Evolutionary conservation across 768 basidiomycete genomes (phyloP).

Genomic region (Mycena crocata): DNA sequence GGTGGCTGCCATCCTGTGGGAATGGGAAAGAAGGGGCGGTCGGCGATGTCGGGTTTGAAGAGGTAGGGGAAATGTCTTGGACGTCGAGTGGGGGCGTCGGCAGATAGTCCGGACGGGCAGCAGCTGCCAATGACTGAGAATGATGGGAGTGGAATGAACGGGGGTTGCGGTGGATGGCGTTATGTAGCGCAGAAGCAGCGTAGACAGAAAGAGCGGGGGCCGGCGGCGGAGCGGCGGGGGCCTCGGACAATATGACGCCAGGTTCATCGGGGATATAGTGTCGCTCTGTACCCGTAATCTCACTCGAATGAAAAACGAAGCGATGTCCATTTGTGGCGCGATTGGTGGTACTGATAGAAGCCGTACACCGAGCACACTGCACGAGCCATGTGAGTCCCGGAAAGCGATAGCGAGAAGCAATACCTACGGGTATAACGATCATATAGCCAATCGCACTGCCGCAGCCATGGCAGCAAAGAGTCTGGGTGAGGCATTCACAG

Average conservation of each 20-base stretch:
- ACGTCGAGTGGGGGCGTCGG: constrained; percentile 55
- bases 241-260: constrained; percentile 64
- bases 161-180: constrained; percentile 20
- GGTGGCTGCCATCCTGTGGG: constrained; percentile 32
- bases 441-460: constrained; percentile 82
- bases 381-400: constrained; percentile 11
- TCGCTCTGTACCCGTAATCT: constrained; percentile 72
- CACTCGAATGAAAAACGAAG: constrained; percentile 86
- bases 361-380: constrained; percentile 78
- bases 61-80: constrained; percentile 41
- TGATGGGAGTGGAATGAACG: constrained; percentile 31
- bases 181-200: constrained; percentile 29
- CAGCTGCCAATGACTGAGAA: constrained; percentile 42
- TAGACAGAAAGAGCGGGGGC: constrained; percentile 29
- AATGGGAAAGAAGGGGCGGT: constrained; percentile 41
- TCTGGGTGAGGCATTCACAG: constrained; percentile 89
- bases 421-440: constrained; percentile 74
- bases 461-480: constrained; percentile 84
- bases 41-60: constrained; percentile 41
- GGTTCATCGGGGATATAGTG: constrained; percentile 72
- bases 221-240: constrained; percentile 28
- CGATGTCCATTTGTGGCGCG: constrained; percentile 86
- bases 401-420: constrained; percentile 1
- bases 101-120: constrained; percentile 46
- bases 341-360: constrained; percentile 73